Evolutionary conservation across 2,329 filamentous ascomycete genomes (phyloP).

Genomic region (Xylariaceae sp.): DNA sequence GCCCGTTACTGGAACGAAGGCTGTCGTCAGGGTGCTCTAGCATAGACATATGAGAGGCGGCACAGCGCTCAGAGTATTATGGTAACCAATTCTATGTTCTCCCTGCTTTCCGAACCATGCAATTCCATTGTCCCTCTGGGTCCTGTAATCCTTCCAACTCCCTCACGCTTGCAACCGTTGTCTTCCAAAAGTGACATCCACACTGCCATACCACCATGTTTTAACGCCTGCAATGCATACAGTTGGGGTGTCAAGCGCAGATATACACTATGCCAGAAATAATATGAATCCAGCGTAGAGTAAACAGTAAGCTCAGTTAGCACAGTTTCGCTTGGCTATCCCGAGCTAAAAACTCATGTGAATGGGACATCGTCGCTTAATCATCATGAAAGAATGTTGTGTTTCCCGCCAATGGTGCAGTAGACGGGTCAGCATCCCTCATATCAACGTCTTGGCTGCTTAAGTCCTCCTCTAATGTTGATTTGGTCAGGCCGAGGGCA

Average conservation of each 20-base stretch:
- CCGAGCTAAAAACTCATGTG: neutral
- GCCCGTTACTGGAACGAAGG: neutral
- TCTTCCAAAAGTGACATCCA: conserved; percentile 29
- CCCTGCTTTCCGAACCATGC: conserved; percentile 23
- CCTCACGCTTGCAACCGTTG: conserved; percentile 28
- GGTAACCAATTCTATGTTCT: conserved; percentile 20
- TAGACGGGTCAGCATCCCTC: conserved; percentile 61
- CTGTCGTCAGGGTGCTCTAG: neutral
- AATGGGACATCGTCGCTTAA: conserved; percentile 19
- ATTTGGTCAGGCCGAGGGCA: conserved; percentile 28
- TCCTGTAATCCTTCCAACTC: conserved; percentile 24
- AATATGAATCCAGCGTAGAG: conserved; percentile 13
- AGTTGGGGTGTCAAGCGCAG: conserved; percentile 23
- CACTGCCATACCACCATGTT: conserved; percentile 35
- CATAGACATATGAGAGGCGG: conserved; percentile 14
- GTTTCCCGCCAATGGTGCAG: conserved; percentile 56
- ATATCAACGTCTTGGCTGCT: conserved; percentile 58
- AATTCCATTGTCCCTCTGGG: conserved; percentile 10
- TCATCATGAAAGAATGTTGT: conserved; percentile 59
- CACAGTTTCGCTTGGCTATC: neutral
- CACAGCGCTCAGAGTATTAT: no score
- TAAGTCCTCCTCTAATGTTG: conserved; percentile 39
- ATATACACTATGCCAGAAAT: conserved; percentile 26
- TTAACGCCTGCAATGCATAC: conserved; percentile 41
- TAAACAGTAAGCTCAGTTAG: conserved; percentile 1